Evolutionary conservation across 139 green algal species (phyloP).

Genomic region (Picochlorum costavermella): DNA sequence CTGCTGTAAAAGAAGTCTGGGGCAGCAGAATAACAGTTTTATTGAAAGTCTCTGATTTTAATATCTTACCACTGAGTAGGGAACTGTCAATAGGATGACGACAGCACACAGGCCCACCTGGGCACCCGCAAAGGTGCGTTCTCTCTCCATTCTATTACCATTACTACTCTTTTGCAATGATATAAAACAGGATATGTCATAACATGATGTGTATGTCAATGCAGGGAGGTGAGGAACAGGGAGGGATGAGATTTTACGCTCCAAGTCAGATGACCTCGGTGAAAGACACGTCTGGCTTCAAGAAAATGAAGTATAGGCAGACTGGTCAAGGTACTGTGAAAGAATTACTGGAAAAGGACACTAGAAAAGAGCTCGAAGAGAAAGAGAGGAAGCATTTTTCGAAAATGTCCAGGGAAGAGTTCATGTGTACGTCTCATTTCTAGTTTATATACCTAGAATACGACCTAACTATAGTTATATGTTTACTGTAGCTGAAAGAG

Average conservation of each 20-base stretch:
- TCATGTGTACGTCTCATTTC: background rate
- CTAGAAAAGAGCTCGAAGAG: slow-evolving; percentile 57
- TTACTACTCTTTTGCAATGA: background rate
- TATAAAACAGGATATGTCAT: background rate
- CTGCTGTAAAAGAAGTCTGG: too few relatives aligned
- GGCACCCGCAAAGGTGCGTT: slow-evolving; percentile 58
- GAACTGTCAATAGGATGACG: slow-evolving; percentile 37
- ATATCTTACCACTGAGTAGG: background rate
- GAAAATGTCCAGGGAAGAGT: slow-evolving; percentile 30
- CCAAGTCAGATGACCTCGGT: slow-evolving; percentile 48
- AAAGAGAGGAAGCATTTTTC: slow-evolving; percentile 70
- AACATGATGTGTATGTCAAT: background rate
- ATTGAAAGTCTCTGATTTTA: too few relatives aligned
- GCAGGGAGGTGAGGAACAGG: slow-evolving; percentile 76
- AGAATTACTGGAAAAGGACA: slow-evolving; percentile 45
- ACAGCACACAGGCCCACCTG: slow-evolving; percentile 81
- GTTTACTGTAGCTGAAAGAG: slow-evolving; percentile 52
- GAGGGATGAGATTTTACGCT: slow-evolving; percentile 64
- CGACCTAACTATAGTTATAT: too few relatives aligned
- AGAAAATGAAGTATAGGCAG: slow-evolving; percentile 71
- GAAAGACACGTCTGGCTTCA: slow-evolving; percentile 62
- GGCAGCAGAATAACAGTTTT: too few relatives aligned
- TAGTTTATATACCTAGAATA: too few relatives aligned
- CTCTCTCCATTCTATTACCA: background rate
- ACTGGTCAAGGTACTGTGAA: slow-evolving; percentile 41